A percentile compares a stretch with the other conserved stretches of the same genome.
These are phyloP conservation scores for Volvox africanus DNA, from an alignment of 139 green algal species.

Conservation along the genomic window DNA sequence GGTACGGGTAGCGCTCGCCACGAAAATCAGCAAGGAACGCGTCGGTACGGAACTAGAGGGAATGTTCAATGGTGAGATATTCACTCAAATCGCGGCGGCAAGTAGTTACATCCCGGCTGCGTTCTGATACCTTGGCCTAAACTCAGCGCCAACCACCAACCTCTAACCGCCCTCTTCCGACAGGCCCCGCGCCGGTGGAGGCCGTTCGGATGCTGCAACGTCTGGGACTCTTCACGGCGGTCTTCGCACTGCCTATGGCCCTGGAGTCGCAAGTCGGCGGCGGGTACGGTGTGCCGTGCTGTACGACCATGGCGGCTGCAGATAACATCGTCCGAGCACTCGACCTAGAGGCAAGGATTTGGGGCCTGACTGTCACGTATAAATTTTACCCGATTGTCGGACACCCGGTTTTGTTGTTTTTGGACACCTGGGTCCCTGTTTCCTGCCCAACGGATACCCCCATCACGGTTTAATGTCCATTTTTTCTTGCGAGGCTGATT, in stretches of 20 bases:
- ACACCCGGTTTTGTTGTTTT: no score
- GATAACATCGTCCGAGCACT: neutral
- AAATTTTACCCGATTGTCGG: no score
- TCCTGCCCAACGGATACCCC: no score
- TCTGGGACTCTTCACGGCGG: slow-evolving; percentile 79
- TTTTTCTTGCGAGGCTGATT: no score
- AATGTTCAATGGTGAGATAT: slow-evolving; percentile 80
- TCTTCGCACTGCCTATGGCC: slow-evolving; percentile 73
- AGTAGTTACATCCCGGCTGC: neutral
- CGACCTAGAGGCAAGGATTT: neutral
- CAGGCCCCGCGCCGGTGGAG: slow-evolving; percentile 76
- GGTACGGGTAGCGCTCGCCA: slow-evolving; percentile 74
- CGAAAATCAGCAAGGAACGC: slow-evolving; percentile 88
- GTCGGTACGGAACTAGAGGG: slow-evolving; percentile 89
- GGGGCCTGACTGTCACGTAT: no score
- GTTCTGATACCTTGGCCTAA: no score
- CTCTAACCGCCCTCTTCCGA: neutral
- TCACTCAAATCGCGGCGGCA: neutral
- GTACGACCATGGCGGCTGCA: slow-evolving; percentile 51
- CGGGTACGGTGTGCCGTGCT: slow-evolving; percentile 58
- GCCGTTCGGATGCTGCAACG: slow-evolving; percentile 78
- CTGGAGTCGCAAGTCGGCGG: slow-evolving; percentile 44
- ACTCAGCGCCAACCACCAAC: neutral
- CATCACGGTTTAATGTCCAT: no score
- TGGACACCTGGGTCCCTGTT: no score